Conservation (phyloP, 345 rosid genomes). For the Zanthoxylum bungeanum region DNA sequence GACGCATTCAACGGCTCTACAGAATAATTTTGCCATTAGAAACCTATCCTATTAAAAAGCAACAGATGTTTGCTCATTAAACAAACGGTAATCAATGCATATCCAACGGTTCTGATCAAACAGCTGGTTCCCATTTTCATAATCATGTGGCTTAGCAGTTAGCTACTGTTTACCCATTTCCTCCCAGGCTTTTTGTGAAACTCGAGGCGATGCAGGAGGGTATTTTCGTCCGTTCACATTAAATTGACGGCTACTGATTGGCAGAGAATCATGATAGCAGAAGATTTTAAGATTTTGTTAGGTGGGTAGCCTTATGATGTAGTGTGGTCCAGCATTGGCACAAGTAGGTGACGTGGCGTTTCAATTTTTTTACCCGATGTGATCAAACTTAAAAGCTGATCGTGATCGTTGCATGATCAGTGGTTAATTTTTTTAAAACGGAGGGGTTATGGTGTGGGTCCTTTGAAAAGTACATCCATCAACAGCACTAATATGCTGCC, state of each 20-base stretch:
- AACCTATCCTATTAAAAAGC: slow-evolving; percentile 6
- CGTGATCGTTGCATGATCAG: slow-evolving; percentile 6
- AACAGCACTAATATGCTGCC: not conserved
- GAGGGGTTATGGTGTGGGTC: slow-evolving; percentile 13
- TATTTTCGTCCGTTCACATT: not conserved
- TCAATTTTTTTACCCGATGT: not conserved
- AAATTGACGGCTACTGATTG: slow-evolving; percentile 40
- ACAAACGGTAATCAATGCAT: not conserved
- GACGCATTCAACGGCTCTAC: too few relatives aligned
- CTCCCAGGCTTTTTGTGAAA: slow-evolving; percentile 15
- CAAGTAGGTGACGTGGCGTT: slow-evolving; percentile 2
- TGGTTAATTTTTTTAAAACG: not conserved
- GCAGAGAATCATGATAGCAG: slow-evolving; percentile 36
- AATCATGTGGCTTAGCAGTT: not conserved
- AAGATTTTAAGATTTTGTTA: slow-evolving; percentile 38
- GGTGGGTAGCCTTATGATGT: slow-evolving; percentile 18
- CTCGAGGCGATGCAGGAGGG: slow-evolving; percentile 21
- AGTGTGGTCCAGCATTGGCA: not conserved
- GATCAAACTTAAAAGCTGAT: not conserved
- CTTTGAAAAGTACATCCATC: not conserved
- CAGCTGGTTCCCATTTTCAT: not conserved
- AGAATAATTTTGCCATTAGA: too few relatives aligned
- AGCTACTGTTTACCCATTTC: slow-evolving; percentile 12
- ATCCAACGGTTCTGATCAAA: slow-evolving; percentile 1
- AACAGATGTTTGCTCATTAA: not conserved